Percentiles rank a stretch among this genome's conserved stretches.
Conservation (phyloP, 2,329 filamentous ascomycete genomes). For the Alternaria novae-zelandiae region DNA sequence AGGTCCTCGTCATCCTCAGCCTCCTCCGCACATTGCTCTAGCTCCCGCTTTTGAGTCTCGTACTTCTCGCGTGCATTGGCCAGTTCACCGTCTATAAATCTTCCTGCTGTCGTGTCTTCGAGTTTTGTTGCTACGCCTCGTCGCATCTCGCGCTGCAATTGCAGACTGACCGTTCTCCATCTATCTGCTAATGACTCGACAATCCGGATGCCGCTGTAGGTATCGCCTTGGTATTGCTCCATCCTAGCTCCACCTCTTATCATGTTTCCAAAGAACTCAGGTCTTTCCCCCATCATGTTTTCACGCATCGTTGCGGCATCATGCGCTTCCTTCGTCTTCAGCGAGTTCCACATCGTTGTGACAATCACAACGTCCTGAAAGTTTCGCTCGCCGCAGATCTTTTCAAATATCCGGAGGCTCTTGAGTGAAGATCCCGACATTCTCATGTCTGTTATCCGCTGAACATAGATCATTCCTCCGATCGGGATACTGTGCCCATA, state of each 20-base stretch:
- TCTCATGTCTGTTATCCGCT: slow-evolving; percentile 53
- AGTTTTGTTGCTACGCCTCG: background rate
- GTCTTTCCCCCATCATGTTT: background rate
- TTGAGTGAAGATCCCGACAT: slow-evolving; percentile 49
- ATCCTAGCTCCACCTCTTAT: background rate
- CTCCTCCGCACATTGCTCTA: background rate
- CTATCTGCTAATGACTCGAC: background rate
- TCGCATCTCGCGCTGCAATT: background rate
- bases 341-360: slow-evolving; percentile 52
- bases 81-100: background rate
- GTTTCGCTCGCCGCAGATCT: slow-evolving; percentile 52
- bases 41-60: background rate
- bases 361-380: slow-evolving; percentile 52
- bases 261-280: background rate
- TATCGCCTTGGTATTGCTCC: background rate
- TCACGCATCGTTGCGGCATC: slow-evolving; percentile 3
- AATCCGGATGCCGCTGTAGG: background rate
- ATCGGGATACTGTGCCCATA: slow-evolving; percentile 26
- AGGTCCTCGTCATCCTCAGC: background rate
- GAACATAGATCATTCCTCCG: slow-evolving; percentile 56
- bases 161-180: background rate
- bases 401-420: slow-evolving; percentile 55
- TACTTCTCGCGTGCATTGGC: background rate
- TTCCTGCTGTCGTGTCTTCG: background rate
- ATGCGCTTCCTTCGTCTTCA: background rate